These are phyloP conservation scores for Strobilomyces echinocephalus DNA, from an alignment of 768 basidiomycete genomes.

Conservation along the genomic window DNA sequence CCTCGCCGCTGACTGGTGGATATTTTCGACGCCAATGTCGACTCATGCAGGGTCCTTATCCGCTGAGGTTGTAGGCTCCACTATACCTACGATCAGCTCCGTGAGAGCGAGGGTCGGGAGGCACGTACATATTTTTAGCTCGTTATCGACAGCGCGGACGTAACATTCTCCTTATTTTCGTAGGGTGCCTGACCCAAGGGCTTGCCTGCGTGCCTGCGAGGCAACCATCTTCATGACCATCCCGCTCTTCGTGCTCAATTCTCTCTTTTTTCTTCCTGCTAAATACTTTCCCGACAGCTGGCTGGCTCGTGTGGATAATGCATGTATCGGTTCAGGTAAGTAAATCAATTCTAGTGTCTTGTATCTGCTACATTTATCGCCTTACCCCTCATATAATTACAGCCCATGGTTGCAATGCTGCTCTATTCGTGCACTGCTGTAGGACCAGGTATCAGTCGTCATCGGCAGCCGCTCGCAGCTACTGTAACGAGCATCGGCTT, in stretches of 20 bases:
- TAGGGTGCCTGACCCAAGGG: too few relatives aligned
- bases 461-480: slow-evolving; percentile 16
- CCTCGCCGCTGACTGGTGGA: not conserved
- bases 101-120: not conserved
- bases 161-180: not conserved
- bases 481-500: slow-evolving; percentile 18
- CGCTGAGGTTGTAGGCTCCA: not conserved
- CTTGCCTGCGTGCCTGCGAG: not conserved
- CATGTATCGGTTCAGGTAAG: too few relatives aligned
- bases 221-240: too few relatives aligned
- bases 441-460: slow-evolving; percentile 36
- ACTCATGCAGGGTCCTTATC: not conserved
- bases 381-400: too few relatives aligned
- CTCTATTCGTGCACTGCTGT: too few relatives aligned
- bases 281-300: too few relatives aligned
- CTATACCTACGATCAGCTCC: not conserved
- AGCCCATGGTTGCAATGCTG: too few relatives aligned
- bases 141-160: not conserved
- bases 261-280: too few relatives aligned
- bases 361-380: too few relatives aligned
- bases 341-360: too few relatives aligned
- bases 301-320: too few relatives aligned
- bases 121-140: not conserved
- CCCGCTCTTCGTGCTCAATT: too few relatives aligned
- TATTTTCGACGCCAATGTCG: not conserved